Conservation (phyloP, 441 rosid genomes). For the Adansonia madagascariensis region DNA sequence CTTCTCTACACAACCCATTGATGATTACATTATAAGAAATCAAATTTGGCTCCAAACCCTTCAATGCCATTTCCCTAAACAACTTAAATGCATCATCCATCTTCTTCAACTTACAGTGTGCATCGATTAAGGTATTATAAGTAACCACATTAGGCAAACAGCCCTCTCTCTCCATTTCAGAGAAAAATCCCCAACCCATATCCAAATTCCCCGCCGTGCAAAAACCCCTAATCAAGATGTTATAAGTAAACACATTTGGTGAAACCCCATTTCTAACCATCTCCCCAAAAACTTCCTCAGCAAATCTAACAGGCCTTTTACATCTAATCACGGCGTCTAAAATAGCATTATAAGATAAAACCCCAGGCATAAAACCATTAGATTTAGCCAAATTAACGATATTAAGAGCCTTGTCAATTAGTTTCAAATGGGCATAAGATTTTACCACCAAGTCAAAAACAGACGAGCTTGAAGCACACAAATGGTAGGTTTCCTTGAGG, state of each 20-base stretch:
- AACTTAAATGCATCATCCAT: conserved; percentile 62
- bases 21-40: conserved; percentile 72
- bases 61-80: conserved; percentile 58
- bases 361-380: conserved; percentile 87
- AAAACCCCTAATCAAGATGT: conserved; percentile 80
- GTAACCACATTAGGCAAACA: conserved; percentile 86
- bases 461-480: conserved; percentile 72
- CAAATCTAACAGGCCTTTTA: conserved; percentile 48
- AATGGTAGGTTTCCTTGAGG: conserved; percentile 59
- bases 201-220: conserved; percentile 65
- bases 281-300: conserved; percentile 56
- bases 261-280: conserved; percentile 63
- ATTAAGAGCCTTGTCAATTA: conserved; percentile 64
- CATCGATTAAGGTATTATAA: conserved; percentile 73
- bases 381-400: conserved; percentile 59
- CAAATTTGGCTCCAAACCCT: conserved; percentile 77
- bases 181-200: conserved; percentile 57
- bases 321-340: conserved; percentile 72
- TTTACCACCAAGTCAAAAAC: conserved; percentile 87
- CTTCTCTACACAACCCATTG: conserved; percentile 77
- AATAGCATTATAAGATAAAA: conserved; percentile 79
- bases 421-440: conserved; percentile 61
- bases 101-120: conserved; percentile 59
- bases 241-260: conserved; percentile 79
- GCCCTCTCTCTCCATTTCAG: conserved; percentile 63